Base-by-base conservation (phyloP, 192 early-diverging fungal genomes). In the Coemansia sp. region DNA sequence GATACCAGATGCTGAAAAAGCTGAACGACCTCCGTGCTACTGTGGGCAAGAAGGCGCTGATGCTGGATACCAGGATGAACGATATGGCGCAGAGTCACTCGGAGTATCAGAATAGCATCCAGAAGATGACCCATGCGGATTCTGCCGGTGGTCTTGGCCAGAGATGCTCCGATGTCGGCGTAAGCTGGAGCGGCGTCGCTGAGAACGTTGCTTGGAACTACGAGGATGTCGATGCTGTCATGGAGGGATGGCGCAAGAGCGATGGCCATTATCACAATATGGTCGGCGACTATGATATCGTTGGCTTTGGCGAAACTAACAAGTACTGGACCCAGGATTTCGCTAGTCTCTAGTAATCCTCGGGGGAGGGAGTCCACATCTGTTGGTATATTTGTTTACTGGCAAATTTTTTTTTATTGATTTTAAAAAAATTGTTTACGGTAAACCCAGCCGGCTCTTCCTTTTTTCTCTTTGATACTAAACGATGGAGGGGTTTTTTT, bases 271-370 rank as follows among this genome's bases (percentile, higher is more conserved):
- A 60, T 20, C 48, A 32, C 1, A 78, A 78, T 35, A 78, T 78
- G 58, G 23, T 78, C 22, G 75, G 75, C 45, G 39, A 78, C 62
- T 78, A 69, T 57, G 68, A 68, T 35, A 6, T 53, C 3, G 65
- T 68, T 13, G 75, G 75, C 20, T 72, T 78, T 78, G 75, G 66
- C 23, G 50, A 61, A 30, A 66, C 35, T 13, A 47, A 69, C 47
- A 48, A 45, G 1, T 78, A 72, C 56, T 71, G 69, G 69, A 78
- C 75, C 0, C 75, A 78, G 62, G 63, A 78, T 51, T 78, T 72
- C 69, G 75, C 75, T 14, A 47, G 46, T 14, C 9, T 47, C 46
- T 47, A 47, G 18, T 48, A 1, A 22, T 18, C 46, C 6, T 48
- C 16, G 46, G 16, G n/a, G n/a, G n/a, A n/a, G n/a, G n/a, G n/a